Evolutionary conservation across 2,329 filamentous ascomycete genomes (phyloP).

Genomic region (Fusarium chlamydosporum): DNA sequence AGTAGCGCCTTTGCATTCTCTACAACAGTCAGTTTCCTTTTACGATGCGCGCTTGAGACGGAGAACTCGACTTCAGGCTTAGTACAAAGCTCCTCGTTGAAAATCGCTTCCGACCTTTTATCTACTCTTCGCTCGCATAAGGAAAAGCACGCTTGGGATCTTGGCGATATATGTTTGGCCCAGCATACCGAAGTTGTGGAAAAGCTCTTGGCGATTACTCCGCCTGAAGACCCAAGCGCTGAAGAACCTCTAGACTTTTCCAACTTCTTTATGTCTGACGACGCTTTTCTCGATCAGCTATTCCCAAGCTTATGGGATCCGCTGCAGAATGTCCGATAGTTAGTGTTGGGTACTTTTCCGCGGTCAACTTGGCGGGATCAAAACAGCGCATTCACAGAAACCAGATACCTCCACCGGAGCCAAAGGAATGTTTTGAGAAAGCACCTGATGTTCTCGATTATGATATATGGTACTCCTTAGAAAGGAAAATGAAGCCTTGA

Average conservation of each 20-base stretch:
- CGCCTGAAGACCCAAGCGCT: constrained; percentile 40
- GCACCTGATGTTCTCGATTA: too few relatives aligned
- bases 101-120: constrained; percentile 61
- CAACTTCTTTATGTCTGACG: constrained; percentile 53
- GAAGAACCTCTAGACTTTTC: constrained; percentile 43
- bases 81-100: constrained; percentile 57
- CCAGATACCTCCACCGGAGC: too few relatives aligned
- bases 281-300: constrained; percentile 55
- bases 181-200: constrained; percentile 64
- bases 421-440: too few relatives aligned
- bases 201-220: constrained; percentile 56
- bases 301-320: constrained; percentile 57
- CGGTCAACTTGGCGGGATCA: constrained; percentile 4
- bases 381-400: too few relatives aligned
- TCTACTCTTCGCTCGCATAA: constrained; percentile 57
- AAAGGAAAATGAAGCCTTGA: too few relatives aligned
- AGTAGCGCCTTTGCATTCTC: constrained; percentile 63
- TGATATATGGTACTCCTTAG: too few relatives aligned
- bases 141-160: constrained; percentile 61
- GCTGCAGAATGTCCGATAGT: constrained; percentile 54
- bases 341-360: constrained; percentile 25
- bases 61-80: constrained; percentile 56
- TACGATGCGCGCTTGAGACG: constrained; percentile 63
- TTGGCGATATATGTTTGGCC: constrained; percentile 64
- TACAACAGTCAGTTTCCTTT: constrained; percentile 64